Conservation (phyloP, 768 basidiomycete species). For the Suillus spraguei region DNA sequence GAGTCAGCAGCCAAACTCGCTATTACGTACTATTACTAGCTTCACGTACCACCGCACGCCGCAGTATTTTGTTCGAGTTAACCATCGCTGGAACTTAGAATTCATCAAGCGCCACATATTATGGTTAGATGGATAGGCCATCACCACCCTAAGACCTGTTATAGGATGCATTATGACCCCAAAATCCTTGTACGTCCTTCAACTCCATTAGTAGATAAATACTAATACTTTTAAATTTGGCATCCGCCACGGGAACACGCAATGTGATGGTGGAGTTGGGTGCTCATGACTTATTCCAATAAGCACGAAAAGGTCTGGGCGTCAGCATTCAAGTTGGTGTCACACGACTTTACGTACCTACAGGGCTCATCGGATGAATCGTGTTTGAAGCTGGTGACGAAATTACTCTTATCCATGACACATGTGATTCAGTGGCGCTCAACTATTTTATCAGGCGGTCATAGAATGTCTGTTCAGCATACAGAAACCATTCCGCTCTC, state of each 20-base stretch:
- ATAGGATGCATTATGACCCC: conserved; percentile 63
- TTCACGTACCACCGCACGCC: conserved; percentile 70
- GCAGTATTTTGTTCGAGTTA: conserved; percentile 84
- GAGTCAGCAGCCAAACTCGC: conserved; percentile 17
- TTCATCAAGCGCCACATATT: conserved; percentile 11
- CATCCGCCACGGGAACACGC: conserved; percentile 64
- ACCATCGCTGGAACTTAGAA: conserved; percentile 40
- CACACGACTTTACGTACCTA: too few species aligned
- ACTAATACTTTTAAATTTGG: too few species aligned
- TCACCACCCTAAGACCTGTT: conserved; percentile 80
- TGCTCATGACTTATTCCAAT: neutral
- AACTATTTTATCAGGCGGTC: too few species aligned
- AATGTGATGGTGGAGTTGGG: conserved; percentile 54
- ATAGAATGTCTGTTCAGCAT: too few species aligned
- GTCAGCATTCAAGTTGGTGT: too few species aligned
- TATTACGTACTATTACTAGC: conserved; percentile 54
- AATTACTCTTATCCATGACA: too few species aligned
- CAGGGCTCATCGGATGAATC: too few species aligned
- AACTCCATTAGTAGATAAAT: too few species aligned
- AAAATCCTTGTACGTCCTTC: conserved; percentile 57
- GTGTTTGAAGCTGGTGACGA: too few species aligned
- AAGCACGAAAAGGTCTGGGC: too few species aligned
- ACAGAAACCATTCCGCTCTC: too few species aligned
- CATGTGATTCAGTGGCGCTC: too few species aligned
- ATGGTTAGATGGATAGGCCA: conserved; percentile 23